Base-by-base conservation (phyloP, 345 rosid species). In the Leavenworthia alabamica region DNA sequence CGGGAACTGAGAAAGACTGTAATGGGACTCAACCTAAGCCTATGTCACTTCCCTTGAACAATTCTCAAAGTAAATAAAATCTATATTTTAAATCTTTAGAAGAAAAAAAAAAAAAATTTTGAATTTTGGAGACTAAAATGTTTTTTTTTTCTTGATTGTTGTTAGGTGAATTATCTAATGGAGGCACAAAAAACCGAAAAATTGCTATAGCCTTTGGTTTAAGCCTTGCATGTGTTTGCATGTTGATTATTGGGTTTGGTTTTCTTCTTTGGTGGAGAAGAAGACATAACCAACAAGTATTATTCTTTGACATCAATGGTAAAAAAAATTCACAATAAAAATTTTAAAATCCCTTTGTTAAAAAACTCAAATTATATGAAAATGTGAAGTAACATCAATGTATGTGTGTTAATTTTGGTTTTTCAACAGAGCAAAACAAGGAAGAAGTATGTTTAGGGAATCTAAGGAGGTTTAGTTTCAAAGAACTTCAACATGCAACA, bases 291-390 rank as follows among this genome's bases (percentile, higher is more conserved):
- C 78, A 89, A 60, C 97, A 89, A 78, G 76, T 93, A 39, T 87
- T 89, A 36, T 93, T 89, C 86, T 87, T 87, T 68, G 94, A 89
- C 71, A 79, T 84, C 26, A 85, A 81, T 47, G 97, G 99, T 89
- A 60, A 81, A 79, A 36, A 12, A 35, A 37, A 1, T 40, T 46
- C 62, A 15, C 64, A 35, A 7, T 2, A 7, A 36, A 32, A 8
- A 61, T 7, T 16, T 7, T 16, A 3, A 0, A 70, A 20, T 46
- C 17, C 3, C 9, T 20, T 9, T 19, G n/a, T n/a, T 36, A 24
- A 4, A 0, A 6, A 39, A 42, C 1, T 8, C 6, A 35, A 37
- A 2, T 43, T 46, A 5, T 41, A 20, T 3, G 16, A 20, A n/a
- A n/a, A 32, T 31, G 33, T 0, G 3, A 22, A 33, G 9, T 35